Evolutionary conservation across 73 alveolate genomes (phyloP).

Genomic region (Urostyla sp.): DNA sequence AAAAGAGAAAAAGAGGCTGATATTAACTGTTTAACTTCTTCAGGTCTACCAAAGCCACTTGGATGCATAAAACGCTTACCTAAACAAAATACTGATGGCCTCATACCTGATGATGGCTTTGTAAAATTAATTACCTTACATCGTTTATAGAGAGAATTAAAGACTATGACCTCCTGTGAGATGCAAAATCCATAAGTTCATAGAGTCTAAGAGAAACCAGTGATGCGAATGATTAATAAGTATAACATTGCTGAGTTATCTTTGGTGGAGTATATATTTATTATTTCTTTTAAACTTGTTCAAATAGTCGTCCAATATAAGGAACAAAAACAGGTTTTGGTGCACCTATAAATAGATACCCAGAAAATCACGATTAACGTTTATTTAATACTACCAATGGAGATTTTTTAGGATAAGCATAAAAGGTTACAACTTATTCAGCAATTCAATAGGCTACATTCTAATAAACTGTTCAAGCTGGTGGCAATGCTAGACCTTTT

Average conservation of each 20-base stretch:
- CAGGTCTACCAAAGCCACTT: slow-evolving; percentile 71
- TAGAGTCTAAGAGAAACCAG: slow-evolving; percentile 60
- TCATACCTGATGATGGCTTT: slow-evolving; percentile 77
- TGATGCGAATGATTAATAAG: slow-evolving; percentile 72
- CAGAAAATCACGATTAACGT: slow-evolving; percentile 55
- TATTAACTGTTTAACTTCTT: slow-evolving; percentile 65
- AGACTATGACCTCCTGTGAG: slow-evolving; percentile 53
- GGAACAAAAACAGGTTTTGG: slow-evolving; percentile 82
- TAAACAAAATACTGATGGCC: slow-evolving; percentile 69
- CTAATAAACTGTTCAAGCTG: neutral
- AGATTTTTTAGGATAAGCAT: slow-evolving; percentile 48
- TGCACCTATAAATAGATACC: slow-evolving; percentile 64
- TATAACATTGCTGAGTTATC: slow-evolving; percentile 71
- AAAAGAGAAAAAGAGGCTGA: slow-evolving; percentile 70
- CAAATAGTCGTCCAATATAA: slow-evolving; percentile 57
- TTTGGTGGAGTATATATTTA: slow-evolving; percentile 52
- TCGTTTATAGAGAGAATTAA: slow-evolving; percentile 53
- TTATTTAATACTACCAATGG: slow-evolving; percentile 61
- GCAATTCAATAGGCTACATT: neutral
- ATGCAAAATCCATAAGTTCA: slow-evolving; percentile 63
- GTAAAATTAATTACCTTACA: slow-evolving; percentile 6
- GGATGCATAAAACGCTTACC: slow-evolving; percentile 56
- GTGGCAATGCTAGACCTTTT: slow-evolving; percentile 40
- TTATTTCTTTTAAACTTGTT: neutral
- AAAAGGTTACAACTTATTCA: slow-evolving; percentile 23